A percentile compares a stretch with the other conserved stretches of the same genome.
phyloP scores from a whole-genome alignment of 345 rosid species.

The Gossypium turneri region DNA sequence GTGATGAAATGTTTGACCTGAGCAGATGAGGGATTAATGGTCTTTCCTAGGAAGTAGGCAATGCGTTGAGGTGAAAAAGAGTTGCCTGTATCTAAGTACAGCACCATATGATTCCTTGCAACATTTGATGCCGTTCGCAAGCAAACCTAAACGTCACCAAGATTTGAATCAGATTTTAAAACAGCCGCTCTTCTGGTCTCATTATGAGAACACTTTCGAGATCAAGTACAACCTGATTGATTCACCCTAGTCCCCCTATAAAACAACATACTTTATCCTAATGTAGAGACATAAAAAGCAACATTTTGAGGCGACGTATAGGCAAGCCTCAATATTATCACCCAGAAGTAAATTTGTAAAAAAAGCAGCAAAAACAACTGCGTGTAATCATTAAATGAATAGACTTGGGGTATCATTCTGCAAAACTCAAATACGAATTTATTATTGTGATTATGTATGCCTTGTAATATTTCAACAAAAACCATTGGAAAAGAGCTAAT shows the following conservation, averaged over 20 bases:
- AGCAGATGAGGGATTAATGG: conserved; percentile 25
- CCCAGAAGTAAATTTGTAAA: too few relatives aligned
- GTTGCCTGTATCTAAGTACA: conserved; percentile 74
- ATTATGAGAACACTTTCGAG: background rate
- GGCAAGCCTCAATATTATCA: background rate
- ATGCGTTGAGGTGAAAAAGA: conserved; percentile 71
- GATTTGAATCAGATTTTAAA: conserved; percentile 8
- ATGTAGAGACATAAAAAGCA: background rate
- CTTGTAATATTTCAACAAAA: too few relatives aligned
- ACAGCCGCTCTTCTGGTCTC: background rate
- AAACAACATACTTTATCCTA: conserved; percentile 6
- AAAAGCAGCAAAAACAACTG: background rate
- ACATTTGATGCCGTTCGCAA: conserved; percentile 54
- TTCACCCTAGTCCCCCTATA: conserved; percentile 4
- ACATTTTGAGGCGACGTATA: background rate
- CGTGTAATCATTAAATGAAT: background rate
- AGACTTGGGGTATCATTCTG: background rate
- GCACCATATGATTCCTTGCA: conserved; percentile 42
- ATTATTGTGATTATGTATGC: too few relatives aligned
- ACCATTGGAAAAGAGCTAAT: background rate
- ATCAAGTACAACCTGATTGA: background rate
- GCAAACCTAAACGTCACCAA: conserved; percentile 48
- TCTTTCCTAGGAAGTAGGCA: conserved; percentile 38
- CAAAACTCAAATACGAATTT: too few relatives aligned
- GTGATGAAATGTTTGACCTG: conserved; percentile 29